phyloP scores from a whole-genome alignment of 2,329 filamentous ascomycete genomes.

The Penicillium sp. region DNA sequence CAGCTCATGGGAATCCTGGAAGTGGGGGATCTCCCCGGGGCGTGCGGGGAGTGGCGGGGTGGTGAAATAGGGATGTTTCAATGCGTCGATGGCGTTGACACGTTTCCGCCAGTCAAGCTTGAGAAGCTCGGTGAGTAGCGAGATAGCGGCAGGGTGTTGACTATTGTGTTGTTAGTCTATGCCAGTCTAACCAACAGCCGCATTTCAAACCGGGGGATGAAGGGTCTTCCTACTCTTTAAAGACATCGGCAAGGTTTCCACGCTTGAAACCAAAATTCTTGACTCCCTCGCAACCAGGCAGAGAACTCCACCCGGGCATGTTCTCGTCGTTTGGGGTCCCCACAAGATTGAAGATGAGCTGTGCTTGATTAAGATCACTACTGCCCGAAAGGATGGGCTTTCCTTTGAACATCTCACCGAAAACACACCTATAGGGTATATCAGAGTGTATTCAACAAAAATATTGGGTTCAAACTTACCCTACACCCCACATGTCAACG shows the following conservation, averaged over 20 bases:
- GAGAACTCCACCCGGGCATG: conserved; percentile 85
- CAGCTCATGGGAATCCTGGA: conserved; percentile 95
- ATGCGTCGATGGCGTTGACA: conserved; percentile 89
- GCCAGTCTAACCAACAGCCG: background rate
- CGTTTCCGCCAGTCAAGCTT: conserved; percentile 85
- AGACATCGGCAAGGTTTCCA: conserved; percentile 70
- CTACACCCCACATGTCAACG: conserved; percentile 97
- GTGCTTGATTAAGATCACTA: conserved; percentile 84
- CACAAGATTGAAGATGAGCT: conserved; percentile 90
- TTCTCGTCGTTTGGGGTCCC: conserved; percentile 84
- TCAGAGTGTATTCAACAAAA: conserved; percentile 14
- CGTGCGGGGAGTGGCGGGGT: conserved; percentile 74
- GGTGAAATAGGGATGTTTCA: conserved; percentile 90
- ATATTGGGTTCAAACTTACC: conserved; percentile 56
- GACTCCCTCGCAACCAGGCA: conserved; percentile 79
- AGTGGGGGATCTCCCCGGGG: conserved; percentile 83
- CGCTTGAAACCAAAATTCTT: conserved; percentile 60
- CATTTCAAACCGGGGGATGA: background rate
- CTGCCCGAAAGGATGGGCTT: conserved; percentile 91
- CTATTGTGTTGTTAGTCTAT: conserved; percentile 37
- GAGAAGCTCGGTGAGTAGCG: conserved; percentile 77
- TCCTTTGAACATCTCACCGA: conserved; percentile 94
- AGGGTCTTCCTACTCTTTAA: conserved; percentile 62
- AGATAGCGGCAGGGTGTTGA: conserved; percentile 70
- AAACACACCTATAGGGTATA: conserved; percentile 71